phyloP scores from a whole-genome alignment of 2,329 filamentous ascomycete genomes.

The Cladophialophora bantiana region DNA sequence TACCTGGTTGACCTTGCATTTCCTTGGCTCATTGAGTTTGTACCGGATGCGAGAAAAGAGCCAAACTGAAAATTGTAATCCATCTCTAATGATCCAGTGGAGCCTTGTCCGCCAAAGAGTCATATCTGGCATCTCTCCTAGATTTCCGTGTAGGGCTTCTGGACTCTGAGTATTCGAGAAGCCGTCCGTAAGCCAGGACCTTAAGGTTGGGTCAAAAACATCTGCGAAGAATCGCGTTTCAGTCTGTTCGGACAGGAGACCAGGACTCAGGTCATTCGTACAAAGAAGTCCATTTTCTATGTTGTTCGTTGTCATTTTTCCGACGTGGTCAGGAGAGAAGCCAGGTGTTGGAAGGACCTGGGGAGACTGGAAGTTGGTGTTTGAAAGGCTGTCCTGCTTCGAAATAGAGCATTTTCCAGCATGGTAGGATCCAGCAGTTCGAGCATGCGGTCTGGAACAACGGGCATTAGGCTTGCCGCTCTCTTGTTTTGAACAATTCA shows the following conservation, averaged over 20 bases:
- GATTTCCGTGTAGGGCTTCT: neutral
- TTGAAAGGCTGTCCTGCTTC: constrained; percentile 2
- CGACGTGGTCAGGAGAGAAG: constrained; percentile 3
- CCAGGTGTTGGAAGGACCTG: neutral
- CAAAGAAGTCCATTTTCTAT: neutral
- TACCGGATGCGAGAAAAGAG: neutral
- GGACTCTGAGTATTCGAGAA: neutral
- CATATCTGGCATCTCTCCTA: constrained; percentile 4
- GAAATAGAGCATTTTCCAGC: constrained; percentile 7
- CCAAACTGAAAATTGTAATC: constrained; percentile 8
- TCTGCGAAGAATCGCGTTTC: constrained; percentile 14
- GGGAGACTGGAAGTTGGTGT: neutral
- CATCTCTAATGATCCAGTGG: neutral
- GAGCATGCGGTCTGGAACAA: constrained; percentile 3
- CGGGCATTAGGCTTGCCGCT: neutral
- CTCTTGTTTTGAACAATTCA: neutral
- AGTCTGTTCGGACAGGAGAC: neutral
- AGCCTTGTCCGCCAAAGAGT: neutral
- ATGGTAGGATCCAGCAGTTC: neutral
- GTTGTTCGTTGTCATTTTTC: neutral
- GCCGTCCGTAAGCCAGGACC: constrained; percentile 5
- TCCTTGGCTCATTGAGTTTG: neutral
- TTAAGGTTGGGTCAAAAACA: constrained; percentile 2
- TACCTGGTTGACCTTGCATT: neutral
- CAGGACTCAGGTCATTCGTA: neutral